phyloP scores from a whole-genome alignment of 164 flowering plant species.

The Aristolochia contorta region DNA sequence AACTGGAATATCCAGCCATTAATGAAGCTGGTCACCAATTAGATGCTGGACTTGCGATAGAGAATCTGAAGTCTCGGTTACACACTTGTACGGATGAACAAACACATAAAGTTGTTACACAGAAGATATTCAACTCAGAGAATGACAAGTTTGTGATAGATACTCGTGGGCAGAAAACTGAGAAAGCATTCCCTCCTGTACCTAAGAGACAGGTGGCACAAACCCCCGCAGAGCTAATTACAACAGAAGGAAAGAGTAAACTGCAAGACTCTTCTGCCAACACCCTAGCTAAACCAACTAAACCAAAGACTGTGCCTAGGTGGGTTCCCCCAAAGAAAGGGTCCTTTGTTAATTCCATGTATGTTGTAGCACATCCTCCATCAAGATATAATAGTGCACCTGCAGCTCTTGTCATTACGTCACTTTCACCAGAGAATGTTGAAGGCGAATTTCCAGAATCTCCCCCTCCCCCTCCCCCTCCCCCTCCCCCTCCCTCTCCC shows the following conservation, averaged over 20 bases:
- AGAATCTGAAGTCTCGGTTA: conserved; percentile 4
- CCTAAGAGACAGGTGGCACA: conserved; percentile 8
- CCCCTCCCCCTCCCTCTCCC: conserved; percentile 7
- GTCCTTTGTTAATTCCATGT: conserved; percentile 42
- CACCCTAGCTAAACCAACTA: conserved; percentile 25
- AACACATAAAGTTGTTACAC: conserved; percentile 16
- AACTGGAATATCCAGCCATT: conserved; percentile 19
- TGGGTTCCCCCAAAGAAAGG: conserved; percentile 67
- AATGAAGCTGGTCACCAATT: conserved; percentile 10
- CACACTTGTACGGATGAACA: conserved; percentile 17
- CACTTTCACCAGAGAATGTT: conserved; percentile 30
- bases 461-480: conserved; percentile 8
- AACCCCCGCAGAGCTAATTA: conserved; percentile 20
- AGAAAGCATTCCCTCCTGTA: conserved; percentile 16
- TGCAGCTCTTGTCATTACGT: conserved; percentile 30
- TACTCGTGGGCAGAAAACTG: conserved; percentile 9
- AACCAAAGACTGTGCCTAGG: conserved; percentile 45
- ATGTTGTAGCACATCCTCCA: conserved; percentile 50
- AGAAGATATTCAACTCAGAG: conserved; percentile 18
- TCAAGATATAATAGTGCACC: conserved; percentile 73
- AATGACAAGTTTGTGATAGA: conserved; percentile 15
- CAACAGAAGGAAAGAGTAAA: conserved; percentile 30
- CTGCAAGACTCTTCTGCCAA: conserved; percentile 31
- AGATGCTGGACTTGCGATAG: conserved; percentile 13
- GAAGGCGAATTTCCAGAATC: conserved; percentile 8